These are phyloP conservation scores for Metroxylon sagu DNA, from an alignment of 176 grass and related monocot genomes.

Conservation along the genomic window DNA sequence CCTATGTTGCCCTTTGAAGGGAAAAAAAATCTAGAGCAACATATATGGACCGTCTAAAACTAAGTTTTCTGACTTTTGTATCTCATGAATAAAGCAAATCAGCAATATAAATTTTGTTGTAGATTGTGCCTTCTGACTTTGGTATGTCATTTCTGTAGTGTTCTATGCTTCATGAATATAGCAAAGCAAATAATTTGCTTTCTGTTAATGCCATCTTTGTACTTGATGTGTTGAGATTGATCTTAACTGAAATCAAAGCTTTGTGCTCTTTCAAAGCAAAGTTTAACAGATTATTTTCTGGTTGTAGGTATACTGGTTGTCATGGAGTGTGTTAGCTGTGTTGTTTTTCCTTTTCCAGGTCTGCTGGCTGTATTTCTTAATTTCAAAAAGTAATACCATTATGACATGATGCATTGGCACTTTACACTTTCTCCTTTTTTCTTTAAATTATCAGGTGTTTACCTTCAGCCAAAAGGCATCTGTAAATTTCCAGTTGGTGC, in stretches of 20 bases:
- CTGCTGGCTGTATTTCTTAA: constrained; percentile 4
- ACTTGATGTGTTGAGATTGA: too few relatives aligned
- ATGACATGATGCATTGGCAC: background rate
- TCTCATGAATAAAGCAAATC: too few relatives aligned
- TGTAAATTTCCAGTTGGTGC: constrained; percentile 79
- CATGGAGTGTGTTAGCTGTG: constrained; percentile 72
- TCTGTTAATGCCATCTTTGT: too few relatives aligned
- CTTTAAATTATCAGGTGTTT: constrained; percentile 54
- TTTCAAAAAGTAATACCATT: background rate
- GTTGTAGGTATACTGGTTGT: constrained; percentile 72
- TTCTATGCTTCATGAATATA: too few relatives aligned
- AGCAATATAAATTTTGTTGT: too few relatives aligned
- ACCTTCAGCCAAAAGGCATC: constrained; percentile 82
- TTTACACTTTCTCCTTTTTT: constrained; percentile 6
- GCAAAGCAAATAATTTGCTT: too few relatives aligned
- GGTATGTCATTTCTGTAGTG: too few relatives aligned
- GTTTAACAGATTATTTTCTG: constrained; percentile 4
- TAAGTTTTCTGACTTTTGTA: too few relatives aligned
- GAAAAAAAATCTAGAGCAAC: too few relatives aligned
- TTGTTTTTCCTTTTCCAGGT: constrained; percentile 71
- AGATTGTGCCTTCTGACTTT: too few relatives aligned
- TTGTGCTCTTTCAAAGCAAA: background rate
- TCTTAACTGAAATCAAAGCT: background rate
- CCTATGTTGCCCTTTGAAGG: too few relatives aligned
- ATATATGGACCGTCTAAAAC: too few relatives aligned